Base-by-base conservation (phyloP, 129 eudicot species). In the Flaveria bidentis region DNA sequence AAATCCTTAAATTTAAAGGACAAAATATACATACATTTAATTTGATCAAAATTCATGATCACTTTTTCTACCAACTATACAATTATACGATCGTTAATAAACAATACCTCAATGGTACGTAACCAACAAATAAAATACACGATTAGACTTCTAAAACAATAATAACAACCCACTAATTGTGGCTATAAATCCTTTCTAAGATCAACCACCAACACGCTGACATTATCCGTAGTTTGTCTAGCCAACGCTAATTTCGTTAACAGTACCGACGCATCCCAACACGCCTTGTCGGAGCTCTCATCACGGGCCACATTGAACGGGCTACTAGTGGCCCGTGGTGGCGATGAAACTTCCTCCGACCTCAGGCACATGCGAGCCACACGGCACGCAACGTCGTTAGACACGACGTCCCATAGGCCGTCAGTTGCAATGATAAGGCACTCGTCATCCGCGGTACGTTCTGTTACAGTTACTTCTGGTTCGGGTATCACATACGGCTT, bases 181-280 rank as follows among this genome's bases (percentile, higher is more conserved):
- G 36, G 70, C 46, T 67, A 85, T 5, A 33, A n/a, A 12, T 63
- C 75, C 56, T 67, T 91, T 67, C 90, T 86, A 71, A 94, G 69
- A 91, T 94, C 97, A 42, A 94, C 78, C 44, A 94, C 98, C 23
- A 91, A 86, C 0, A 91, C 98, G 60, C 97, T 94, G 1, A 94
- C 93, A 71, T 94, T 94, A 76, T 94, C 98, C 2, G 88, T 52
- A 45, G 91, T 94, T 28, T 82, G 86, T 74, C 98, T 82, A 5
- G 98, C 98, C 86, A 94, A 73, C 5, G 98, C 98, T 63, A 94
- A 64, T 72, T 94, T 94, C 42, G 98, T 94, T 77, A 94, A 78
- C 30, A 94, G 76, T 7, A 89, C 89, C 13, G 98, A 88, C 26
- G 98, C 98, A 65, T 91, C 98, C 0, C 89, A 88, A 69, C 98